phyloP scores from a whole-genome alignment of 2,329 filamentous ascomycete species.

The Verticillium isaacii region DNA sequence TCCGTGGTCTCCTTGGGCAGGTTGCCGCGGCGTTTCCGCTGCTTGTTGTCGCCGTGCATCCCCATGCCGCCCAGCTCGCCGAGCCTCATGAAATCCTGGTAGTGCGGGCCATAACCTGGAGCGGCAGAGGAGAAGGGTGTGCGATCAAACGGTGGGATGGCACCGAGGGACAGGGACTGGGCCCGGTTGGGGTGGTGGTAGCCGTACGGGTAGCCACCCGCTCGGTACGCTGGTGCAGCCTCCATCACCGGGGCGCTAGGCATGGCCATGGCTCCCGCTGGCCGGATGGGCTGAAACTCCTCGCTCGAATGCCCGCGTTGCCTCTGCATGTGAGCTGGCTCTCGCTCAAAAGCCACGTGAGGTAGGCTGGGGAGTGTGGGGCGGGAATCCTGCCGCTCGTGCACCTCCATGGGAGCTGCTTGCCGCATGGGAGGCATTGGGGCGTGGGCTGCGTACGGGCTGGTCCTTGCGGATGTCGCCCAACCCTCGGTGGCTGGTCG shows the following conservation, averaged over 20 bases:
- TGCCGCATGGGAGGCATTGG: constrained; percentile 24
- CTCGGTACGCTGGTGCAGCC: constrained; percentile 24
- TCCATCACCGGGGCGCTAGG: constrained; percentile 24
- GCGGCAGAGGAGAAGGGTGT: constrained; percentile 33
- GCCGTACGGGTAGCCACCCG: constrained; percentile 27
- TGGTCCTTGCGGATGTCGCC: constrained; percentile 25
- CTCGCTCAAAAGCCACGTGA: constrained; percentile 31
- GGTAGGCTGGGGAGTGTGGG: constrained; percentile 36
- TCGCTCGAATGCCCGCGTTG: constrained; percentile 28
- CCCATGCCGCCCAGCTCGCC: constrained; percentile 32
- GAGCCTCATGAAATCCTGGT: constrained; percentile 37
- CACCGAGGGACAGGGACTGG: constrained; percentile 41
- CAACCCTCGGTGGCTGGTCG: constrained; percentile 28
- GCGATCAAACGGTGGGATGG: constrained; percentile 36
- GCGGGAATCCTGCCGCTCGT: constrained; percentile 29
- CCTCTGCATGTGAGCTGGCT: constrained; percentile 22
- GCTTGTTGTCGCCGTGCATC: constrained; percentile 40
- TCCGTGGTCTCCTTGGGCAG: constrained; percentile 87
- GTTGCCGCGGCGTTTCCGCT: constrained; percentile 70
- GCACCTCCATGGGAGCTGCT: constrained; percentile 23
- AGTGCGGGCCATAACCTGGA: constrained; percentile 32
- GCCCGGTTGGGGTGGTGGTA: constrained; percentile 38
- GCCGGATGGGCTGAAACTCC: constrained; percentile 25
- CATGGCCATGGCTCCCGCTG: constrained; percentile 21
- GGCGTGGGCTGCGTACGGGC: constrained; percentile 26